These are phyloP conservation scores for Penicillium sp. DNA, from an alignment of 2,329 filamentous ascomycete species.

Conservation along the genomic window DNA sequence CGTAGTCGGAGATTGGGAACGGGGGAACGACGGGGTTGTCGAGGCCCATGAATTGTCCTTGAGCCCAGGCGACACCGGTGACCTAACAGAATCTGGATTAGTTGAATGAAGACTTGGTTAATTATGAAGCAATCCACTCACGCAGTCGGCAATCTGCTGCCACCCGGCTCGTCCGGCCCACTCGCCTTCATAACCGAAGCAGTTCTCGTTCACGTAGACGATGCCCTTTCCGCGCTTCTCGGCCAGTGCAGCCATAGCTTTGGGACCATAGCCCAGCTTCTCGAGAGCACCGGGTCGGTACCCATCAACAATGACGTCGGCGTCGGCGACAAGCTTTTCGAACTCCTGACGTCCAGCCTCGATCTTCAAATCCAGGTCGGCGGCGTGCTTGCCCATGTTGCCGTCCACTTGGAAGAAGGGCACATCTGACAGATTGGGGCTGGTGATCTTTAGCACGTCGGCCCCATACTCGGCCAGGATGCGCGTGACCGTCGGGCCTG, in stretches of 20 bases:
- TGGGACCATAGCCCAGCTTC: conserved; percentile 64
- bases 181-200: conserved; percentile 66
- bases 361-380: conserved; percentile 65
- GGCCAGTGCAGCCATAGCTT: conserved; percentile 57
- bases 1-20: conserved; percentile 63
- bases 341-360: conserved; percentile 57
- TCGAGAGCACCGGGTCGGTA: conserved; percentile 69
- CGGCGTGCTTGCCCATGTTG: conserved; percentile 70
- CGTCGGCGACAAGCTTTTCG: conserved; percentile 61
- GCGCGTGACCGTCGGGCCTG: conserved; percentile 71
- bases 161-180: conserved; percentile 68
- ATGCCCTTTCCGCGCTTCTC: conserved; percentile 62
- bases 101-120: background rate
- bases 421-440: conserved; percentile 66
- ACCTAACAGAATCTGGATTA: conserved; percentile 33
- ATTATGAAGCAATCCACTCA: conserved; percentile 36
- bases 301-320: conserved; percentile 69
- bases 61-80: conserved; percentile 45
- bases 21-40: conserved; percentile 45
- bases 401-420: conserved; percentile 74
- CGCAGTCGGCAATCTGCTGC: conserved; percentile 72
- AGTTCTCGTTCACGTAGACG: conserved; percentile 73
- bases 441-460: conserved; percentile 72
- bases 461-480: conserved; percentile 76
- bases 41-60: conserved; percentile 46